Evolutionary conservation across 2,329 filamentous ascomycete genomes (phyloP), one percentile per base, ranked within the genome.

Genomic region (Orbilia ellipsospora): DNA sequence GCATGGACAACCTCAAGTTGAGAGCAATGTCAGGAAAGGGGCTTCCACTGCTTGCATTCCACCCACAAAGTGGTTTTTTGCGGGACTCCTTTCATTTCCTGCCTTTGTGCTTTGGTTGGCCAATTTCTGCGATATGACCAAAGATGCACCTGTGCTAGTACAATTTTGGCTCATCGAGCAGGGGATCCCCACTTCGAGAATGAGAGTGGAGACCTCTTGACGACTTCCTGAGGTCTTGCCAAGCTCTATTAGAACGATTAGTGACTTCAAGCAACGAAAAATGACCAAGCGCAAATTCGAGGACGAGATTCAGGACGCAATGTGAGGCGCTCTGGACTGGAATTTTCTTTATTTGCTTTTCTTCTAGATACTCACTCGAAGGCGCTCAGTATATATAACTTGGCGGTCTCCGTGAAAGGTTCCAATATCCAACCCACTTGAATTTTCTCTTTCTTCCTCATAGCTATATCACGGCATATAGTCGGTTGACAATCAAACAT

Each of bases 131-230:
- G 69, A 68, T 74, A 68, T 68, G 70, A 67, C 70, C 70, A 74
- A 74, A 68, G 57, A 50, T 67, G 70, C 70, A 74, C 63, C 70
- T 74, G 69, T 63, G 36, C 70, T 74, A 74, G 70, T 74, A 74
- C 70, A n/a, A 18, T 74, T 74, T 74, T 74, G 70, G 70, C 63
- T 68, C 68, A 68, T 68, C 57, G 54, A 59, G 64, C 70, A 74
- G 70, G 70, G 70, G 59, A 60, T 74, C 63, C 63, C 70, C 70
- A 68, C 59, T 50, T 64, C 68, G 23, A 66, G 28, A 48, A 42
- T 16, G 23, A 67, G 59, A 68, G 67, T 74, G 70, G 63, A 74
- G 57, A 62, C 51, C 57, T 74, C 50, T 50, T 51, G 54, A 36
- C 31, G 31, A 51, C 54, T 54, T 54, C 60, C 63, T 57, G 44